phyloP scores from a whole-genome alignment of 2,329 filamentous ascomycete species.

The Sporothrix schenckii region DNA sequence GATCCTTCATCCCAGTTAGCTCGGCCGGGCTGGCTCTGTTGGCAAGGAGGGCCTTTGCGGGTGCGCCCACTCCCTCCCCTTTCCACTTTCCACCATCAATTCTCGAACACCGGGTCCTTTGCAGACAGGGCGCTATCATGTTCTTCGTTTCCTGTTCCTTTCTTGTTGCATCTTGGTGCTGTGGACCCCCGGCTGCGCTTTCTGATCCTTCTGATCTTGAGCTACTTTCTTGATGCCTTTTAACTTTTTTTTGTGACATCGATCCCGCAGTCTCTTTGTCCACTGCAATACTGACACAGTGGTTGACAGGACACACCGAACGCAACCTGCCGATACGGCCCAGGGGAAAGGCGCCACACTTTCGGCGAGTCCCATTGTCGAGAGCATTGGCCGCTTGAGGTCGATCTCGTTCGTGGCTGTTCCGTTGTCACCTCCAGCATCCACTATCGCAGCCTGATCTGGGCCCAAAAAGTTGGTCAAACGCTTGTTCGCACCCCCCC shows the following conservation, averaged over 20 bases:
- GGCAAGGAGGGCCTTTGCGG: neutral
- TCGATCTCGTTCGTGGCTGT: neutral
- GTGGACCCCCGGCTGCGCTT: neutral
- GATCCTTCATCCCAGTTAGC: slow-evolving; percentile 27
- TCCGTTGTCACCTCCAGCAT: neutral
- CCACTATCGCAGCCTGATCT: slow-evolving; percentile 9
- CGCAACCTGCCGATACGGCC: slow-evolving; percentile 2
- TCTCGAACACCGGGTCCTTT: slow-evolving; percentile 25
- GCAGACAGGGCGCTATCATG: slow-evolving; percentile 17
- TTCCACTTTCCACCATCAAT: slow-evolving; percentile 21
- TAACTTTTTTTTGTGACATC: neutral
- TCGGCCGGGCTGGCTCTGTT: slow-evolving; percentile 15
- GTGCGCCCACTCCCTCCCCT: slow-evolving; percentile 7
- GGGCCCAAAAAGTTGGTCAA: slow-evolving; percentile 19
- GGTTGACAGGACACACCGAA: slow-evolving; percentile 3
- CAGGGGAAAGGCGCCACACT: neutral
- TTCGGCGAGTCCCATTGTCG: neutral
- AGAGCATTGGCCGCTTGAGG: neutral
- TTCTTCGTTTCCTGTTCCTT: slow-evolving; percentile 1
- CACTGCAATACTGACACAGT: neutral
- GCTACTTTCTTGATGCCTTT: slow-evolving; percentile 7
- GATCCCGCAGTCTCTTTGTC: neutral
- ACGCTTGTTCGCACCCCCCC: slow-evolving; percentile 3
- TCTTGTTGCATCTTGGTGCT: slow-evolving; percentile 17
- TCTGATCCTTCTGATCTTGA: neutral